Evolutionary conservation across 129 eudicot species (phyloP).

Genomic region (Ambrosia artemisiifolia): DNA sequence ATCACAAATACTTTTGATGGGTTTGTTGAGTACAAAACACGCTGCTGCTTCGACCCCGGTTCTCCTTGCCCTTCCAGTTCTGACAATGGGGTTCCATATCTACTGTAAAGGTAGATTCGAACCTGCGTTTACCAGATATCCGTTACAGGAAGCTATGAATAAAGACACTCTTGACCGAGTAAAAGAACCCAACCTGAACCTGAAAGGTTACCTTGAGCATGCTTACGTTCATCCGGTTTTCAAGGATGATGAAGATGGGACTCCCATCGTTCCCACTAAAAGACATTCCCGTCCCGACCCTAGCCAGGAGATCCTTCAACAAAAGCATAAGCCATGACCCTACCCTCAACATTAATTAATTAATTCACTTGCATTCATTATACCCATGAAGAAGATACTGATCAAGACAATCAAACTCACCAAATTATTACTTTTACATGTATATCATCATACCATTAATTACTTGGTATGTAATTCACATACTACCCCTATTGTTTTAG

Average conservation of each 20-base stretch:
- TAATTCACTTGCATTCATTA: not conserved
- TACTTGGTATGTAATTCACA: too few relatives aligned
- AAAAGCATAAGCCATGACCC: conserved; percentile 29
- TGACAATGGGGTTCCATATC: conserved; percentile 72
- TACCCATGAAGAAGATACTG: too few relatives aligned
- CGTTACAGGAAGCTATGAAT: conserved; percentile 90
- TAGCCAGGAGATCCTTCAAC: conserved; percentile 37
- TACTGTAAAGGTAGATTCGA: conserved; percentile 94
- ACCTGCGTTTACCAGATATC: conserved; percentile 74
- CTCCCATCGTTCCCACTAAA: conserved; percentile 56
- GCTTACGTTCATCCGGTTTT: conserved; percentile 84
- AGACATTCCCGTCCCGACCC: conserved; percentile 52
- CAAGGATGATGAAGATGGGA: conserved; percentile 49
- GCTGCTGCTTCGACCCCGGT: conserved; percentile 68
- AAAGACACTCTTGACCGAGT: conserved; percentile 92
- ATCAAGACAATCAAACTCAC: too few relatives aligned
- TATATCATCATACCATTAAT: too few relatives aligned
- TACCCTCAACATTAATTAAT: not conserved
- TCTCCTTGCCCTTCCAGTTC: conserved; percentile 79
- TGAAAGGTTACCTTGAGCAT: conserved; percentile 61
- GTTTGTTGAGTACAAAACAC: conserved; percentile 71
- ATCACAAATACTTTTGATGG: conserved; percentile 80
- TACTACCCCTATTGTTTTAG: too few relatives aligned
- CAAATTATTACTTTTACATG: too few relatives aligned
- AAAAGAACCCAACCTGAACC: conserved; percentile 57